Evolutionary conservation across 73 alveolate species (phyloP).

Genomic region (Paramecium caudatum): DNA sequence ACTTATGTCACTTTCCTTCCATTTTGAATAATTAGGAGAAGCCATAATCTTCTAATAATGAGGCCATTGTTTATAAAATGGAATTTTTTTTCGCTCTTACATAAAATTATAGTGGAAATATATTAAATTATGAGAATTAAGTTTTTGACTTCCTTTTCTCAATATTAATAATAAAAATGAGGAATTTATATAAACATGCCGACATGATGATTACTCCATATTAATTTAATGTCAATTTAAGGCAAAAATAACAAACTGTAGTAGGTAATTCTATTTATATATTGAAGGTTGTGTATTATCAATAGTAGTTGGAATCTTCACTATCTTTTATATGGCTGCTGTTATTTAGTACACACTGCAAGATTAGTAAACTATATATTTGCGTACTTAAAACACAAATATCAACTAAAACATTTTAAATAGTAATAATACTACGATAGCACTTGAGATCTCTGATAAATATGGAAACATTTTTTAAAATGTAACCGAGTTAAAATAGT

Average conservation of each 20-base stretch:
- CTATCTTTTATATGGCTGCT: not conserved
- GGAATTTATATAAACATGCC: no score
- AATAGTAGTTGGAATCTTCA: constrained; percentile 39
- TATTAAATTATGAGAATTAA: constrained; percentile 7
- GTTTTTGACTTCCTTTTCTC: no score
- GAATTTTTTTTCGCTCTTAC: constrained; percentile 3
- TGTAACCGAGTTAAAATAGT: not conserved
- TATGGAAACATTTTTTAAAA: constrained; percentile 32
- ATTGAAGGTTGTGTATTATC: no score
- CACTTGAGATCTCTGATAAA: constrained; percentile 30
- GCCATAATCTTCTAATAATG: not conserved
- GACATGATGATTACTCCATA: not conserved
- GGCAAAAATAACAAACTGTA: not conserved
- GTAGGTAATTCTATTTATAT: no score
- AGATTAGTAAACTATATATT: constrained; percentile 11
- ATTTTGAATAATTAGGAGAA: constrained; percentile 38
- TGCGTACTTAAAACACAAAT: not conserved
- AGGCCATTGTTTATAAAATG: constrained; percentile 21
- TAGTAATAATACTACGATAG: constrained; percentile 6
- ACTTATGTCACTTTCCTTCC: constrained; percentile 6
- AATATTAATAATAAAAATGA: no score
- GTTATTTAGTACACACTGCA: constrained; percentile 2
- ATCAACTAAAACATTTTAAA: not conserved
- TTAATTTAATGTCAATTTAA: not conserved
- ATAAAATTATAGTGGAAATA: not conserved